Evolutionary conservation across 164 flowering plant genomes (phyloP).

Genomic region (Cinnamomum micranthum): DNA sequence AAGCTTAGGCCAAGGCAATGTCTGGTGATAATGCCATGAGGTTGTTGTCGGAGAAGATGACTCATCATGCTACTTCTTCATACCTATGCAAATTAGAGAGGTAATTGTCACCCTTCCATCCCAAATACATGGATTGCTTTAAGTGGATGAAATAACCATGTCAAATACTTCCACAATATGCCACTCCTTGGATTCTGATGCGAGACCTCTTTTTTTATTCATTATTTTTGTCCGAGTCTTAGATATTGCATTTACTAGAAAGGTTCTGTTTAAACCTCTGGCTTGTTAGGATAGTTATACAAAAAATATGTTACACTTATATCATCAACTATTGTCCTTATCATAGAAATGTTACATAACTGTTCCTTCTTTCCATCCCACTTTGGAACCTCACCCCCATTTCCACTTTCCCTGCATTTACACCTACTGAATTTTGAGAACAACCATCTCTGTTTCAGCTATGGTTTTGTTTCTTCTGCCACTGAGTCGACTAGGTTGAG

Average conservation of each 20-base stretch:
- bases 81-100: slow-evolving; percentile 86
- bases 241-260: too few relatives aligned
- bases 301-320: too few relatives aligned
- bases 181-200: background rate
- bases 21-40: slow-evolving; percentile 92
- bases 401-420: background rate
- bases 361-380: background rate
- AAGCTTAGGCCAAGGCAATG: slow-evolving; percentile 85
- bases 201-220: too few relatives aligned
- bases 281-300: too few relatives aligned
- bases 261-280: too few relatives aligned
- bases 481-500: too few relatives aligned
- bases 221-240: too few relatives aligned
- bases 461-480: too few relatives aligned
- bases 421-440: background rate
- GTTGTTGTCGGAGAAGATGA: slow-evolving; percentile 88
- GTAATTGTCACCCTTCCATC: slow-evolving; percentile 25
- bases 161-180: background rate
- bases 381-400: background rate
- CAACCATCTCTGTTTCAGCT: background rate
- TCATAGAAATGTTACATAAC: background rate
- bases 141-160: background rate
- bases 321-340: too few relatives aligned
- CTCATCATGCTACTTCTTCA: slow-evolving; percentile 79
- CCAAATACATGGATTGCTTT: background rate